Evolutionary conservation across 768 basidiomycete species (phyloP), one percentile per base, ranked within the genome.

Genomic region (Sporobolomyces roseus): DNA sequence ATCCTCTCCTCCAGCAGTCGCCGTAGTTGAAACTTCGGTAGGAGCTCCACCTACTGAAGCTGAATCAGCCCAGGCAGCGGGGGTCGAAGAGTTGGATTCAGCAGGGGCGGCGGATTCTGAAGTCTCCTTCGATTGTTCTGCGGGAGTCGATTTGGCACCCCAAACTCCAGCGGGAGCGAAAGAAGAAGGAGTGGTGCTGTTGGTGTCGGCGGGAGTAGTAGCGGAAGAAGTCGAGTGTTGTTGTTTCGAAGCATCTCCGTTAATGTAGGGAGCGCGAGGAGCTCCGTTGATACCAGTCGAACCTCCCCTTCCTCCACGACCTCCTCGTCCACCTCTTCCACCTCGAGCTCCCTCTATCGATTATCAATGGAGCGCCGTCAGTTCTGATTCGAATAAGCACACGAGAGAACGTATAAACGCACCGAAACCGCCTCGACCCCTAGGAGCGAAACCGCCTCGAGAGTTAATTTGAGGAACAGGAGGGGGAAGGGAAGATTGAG

Each of bases 391-490:
- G 7, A 46, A 16, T 7, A 7, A 12, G 10, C 7, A 7, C 12
- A 46, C 45, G 45, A 23, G n/a, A 46, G 45, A 46, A 10, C 3
- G 33, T 5, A n/a, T 14, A 29, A 59, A 7, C 68, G 56, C 30
- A 69, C 68, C 68, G 46, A 69, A 69, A 10, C 63, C 68, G 45
- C 68, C 68, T 13, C 68, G 63, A 21, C 68, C 68, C 62, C 68
- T 59, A n/a, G 52, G 53, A 30, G 62, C 68, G 52, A 69, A 64
- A 1, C 62, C 63, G 9, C 68, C 68, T 36, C 68, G 68, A 49
- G 43, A 25, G 6, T 49, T 25, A 9, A 46, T 43, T n/a, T n/a
- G n/a, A 19, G 62, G 58, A 16, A 52, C 54, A 23, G 68, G 56
- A 19, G 46, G 36, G 8, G 55, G 27, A 27, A 59, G 52, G 2